Base-by-base conservation (phyloP, 106 monocot genomes). In the Allium sativum region DNA sequence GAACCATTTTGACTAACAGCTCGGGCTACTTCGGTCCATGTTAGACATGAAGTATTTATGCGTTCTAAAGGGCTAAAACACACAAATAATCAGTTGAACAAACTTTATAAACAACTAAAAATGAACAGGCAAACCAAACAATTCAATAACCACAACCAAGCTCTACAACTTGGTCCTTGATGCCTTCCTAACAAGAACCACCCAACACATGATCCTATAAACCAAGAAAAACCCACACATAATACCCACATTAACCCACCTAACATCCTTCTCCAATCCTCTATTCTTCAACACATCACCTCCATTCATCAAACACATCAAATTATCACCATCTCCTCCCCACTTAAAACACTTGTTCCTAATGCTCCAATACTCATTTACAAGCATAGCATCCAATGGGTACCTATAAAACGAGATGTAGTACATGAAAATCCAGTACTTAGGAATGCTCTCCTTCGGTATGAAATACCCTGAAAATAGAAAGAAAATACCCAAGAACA, bases 401-500 rank as follows among this genome's bases (percentile, higher is more conserved):
- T 91, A 98, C 80, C 82, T 67, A 48, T 98, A 98, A 10, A 88
- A 58, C 0, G 96, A 96, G 9, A 78, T 59, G 44, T 96, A 91
- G 87, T 96, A 96, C 90, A 96, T 96, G 66, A 84, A 87, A 4
- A 91, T 5, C 87, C 90, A 91, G 44, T 84, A 96, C 68, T 68
- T 76, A 12, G 91, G 91, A 45, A 91, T 88, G 76, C 91, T 88
- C 10, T 80, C 84, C 61, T 82, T 91, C 5, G 82, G 82, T 7
- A 98, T 90, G 74, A 98, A 98, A 69, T 88, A 98, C 7, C 95
- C 95, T 8, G 95, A 98, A 78, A 98, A 91, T 13, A 98, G 82
- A 70, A 98, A 98, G 88, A 91, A 98, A 12, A 79, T 59, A 47
- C 74, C 87, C 43, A 98, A 45, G 40, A 79, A 87, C 14, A 77